Base-by-base conservation (phyloP, 2,329 filamentous ascomycete species). In the Blastomyces percursus region DNA sequence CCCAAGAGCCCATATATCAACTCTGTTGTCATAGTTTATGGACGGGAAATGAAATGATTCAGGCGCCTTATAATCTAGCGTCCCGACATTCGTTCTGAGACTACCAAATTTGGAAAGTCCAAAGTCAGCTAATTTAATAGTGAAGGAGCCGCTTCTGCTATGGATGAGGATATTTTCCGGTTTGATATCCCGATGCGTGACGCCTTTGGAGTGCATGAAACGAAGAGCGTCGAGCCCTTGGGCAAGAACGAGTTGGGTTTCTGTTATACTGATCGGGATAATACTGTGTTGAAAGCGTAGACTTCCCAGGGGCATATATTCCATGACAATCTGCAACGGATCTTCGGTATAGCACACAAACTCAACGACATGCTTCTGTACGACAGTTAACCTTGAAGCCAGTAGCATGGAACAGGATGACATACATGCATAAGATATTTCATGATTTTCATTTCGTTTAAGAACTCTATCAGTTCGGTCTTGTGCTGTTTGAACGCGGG, bases 131-230 rank as follows among this genome's bases (percentile, higher is more conserved):
- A 69, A 59, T 46, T 64, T 62, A 21, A 66, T 58, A 21, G 61
- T 27, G 30, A 64, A 62, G n/a, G 19, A 11, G 14, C 35, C 7
- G 5, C 6, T 35, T 30, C 62, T 42, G 14, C 44, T 24, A 24
- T 64, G 35, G 16, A 69, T 61, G 7, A 68, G 64, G 38, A 68
- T 67, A 59, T 69, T 69, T 52, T 59, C 59, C 9, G 66, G 66
- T 44, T 69, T 68, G 27, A 69, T 64, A 51, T 69, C 67, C 50
- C 66, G 64, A 56, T 69, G 67, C 14, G 65, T 57, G n/a, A 67
- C 50, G 14, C 60, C 51, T 21, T 56, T 21, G 0, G 59, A 40
- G 56, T 69, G 66, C 5, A 67, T 61, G 59, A 67, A 67, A 24
- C 44, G 44, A 12, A 69, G 44, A 30, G 65, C 66, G 0, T 60